Evolutionary conservation across 1,284 basidiomycete species (phyloP).

Genomic region (Trametes polyzona): DNA sequence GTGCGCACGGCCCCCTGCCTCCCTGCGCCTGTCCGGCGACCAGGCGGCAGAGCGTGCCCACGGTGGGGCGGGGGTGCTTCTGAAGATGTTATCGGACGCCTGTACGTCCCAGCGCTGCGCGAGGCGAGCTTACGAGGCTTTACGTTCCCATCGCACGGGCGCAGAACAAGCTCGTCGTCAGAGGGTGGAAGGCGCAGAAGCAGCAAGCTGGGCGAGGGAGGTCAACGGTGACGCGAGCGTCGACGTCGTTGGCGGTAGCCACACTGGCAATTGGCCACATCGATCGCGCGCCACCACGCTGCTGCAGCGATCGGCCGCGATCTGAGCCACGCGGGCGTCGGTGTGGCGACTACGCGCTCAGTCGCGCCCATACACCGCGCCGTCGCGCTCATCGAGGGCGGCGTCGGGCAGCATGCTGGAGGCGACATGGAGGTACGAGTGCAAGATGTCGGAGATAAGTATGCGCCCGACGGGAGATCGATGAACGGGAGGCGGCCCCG

Average conservation of each 20-base stretch:
- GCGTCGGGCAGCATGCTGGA: background rate
- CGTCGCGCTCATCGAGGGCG: background rate
- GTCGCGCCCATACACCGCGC: background rate
- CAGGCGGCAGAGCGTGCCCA: background rate
- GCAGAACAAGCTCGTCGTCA: background rate
- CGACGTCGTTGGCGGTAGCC: background rate
- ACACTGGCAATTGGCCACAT: no score
- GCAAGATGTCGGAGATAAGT: constrained; percentile 11
- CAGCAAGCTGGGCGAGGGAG: background rate
- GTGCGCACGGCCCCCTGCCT: background rate
- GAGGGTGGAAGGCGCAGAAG: background rate
- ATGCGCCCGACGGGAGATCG: constrained; percentile 18
- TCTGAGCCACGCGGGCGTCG: constrained; percentile 11
- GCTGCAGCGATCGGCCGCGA: background rate
- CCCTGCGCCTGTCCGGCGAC: constrained; percentile 4
- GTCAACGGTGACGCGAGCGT: background rate
- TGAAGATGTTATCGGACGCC: constrained; percentile 21
- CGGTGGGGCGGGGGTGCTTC: constrained; percentile 24
- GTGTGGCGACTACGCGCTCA: background rate
- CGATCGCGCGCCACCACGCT: constrained; percentile 2
- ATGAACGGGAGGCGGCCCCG: constrained; percentile 15
- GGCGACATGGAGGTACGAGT: constrained; percentile 14
- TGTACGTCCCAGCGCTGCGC: constrained; percentile 1
- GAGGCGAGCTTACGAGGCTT: background rate
- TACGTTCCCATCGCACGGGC: background rate